These are phyloP conservation scores for Calocera viscosa DNA, from an alignment of 768 basidiomycete genomes.

Conservation along the genomic window DNA sequence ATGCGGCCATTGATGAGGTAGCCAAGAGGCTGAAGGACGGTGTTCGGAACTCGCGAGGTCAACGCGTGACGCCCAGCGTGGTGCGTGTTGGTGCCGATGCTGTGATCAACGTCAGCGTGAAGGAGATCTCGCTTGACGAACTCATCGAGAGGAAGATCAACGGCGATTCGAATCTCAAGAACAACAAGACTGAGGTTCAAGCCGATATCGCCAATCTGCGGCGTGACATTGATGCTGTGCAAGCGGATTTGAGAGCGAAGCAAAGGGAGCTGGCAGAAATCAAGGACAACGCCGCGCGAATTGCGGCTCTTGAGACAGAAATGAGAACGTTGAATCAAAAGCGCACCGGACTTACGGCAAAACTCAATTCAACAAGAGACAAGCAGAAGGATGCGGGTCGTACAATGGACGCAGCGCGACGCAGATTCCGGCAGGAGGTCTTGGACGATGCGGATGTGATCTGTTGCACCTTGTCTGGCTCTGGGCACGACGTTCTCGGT, in stretches of 20 bases:
- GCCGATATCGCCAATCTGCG: slow-evolving; percentile 44
- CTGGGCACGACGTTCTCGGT: slow-evolving; percentile 78
- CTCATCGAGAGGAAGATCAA: slow-evolving; percentile 64
- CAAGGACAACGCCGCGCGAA: slow-evolving; percentile 45
- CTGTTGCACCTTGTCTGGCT: slow-evolving; percentile 83
- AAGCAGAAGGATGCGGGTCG: slow-evolving; percentile 68
- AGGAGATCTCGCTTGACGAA: slow-evolving; percentile 75
- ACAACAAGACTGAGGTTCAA: slow-evolving; percentile 38
- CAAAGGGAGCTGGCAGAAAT: slow-evolving; percentile 43
- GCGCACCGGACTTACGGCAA: slow-evolving; percentile 49
- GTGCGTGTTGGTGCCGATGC: slow-evolving; percentile 79
- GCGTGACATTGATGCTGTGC: slow-evolving; percentile 57
- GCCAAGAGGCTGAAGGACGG: slow-evolving; percentile 74
- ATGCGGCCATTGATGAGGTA: slow-evolving; percentile 96
- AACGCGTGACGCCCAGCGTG: slow-evolving; percentile 52
- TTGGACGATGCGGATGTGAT: slow-evolving; percentile 83
- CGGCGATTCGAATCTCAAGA: slow-evolving; percentile 28
- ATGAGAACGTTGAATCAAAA: slow-evolving; percentile 52
- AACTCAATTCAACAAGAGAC: slow-evolving; percentile 68
- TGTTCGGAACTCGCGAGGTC: slow-evolving; percentile 45
- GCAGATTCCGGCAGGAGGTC: slow-evolving; percentile 62
- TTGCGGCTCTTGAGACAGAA: slow-evolving; percentile 53
- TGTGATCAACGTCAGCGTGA: slow-evolving; percentile 63
- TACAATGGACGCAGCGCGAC: slow-evolving; percentile 66
- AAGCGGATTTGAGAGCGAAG: slow-evolving; percentile 46